Base-by-base conservation (phyloP, 1,284 basidiomycete species). In the Boletus smithii region DNA sequence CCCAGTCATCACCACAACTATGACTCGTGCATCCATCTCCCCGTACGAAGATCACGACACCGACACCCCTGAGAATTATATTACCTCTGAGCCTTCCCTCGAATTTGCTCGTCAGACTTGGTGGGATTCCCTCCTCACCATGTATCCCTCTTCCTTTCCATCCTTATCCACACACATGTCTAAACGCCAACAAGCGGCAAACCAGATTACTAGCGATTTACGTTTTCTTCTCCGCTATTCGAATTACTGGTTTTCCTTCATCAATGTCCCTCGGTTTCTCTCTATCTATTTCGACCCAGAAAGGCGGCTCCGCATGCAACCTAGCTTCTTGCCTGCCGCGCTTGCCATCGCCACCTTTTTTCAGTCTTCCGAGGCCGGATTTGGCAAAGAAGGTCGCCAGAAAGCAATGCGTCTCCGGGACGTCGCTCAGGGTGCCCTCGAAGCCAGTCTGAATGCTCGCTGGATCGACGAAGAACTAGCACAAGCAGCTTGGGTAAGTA, bases 391-490 rank as follows among this genome's bases (percentile, higher is more conserved):
- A 27, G 81, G 83, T 5, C 67, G 81, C 45, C 69, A 71, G 34
- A 73, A 74, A 40, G 83, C 85, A 3, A 58, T 85, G 45, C 66
- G 71, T 48, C 72, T 88, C 44, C 68, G 80, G 44, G 79, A 87
- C 44, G 72, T 80, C 55, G 86, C 85, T 16, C 85, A 87, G 60
- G 70, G 76, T 40, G 77, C 81, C n/a, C 64, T 89, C 50, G 83
- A 89, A 47, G 81, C 81, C 17, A 87, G 84, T 57, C 65, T 85
- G 50, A 82, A 77, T 58, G 76, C 80, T 33, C 74, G 79, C 26
- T 83, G 83, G 79, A 72, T 89, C 18, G 83, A 89, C 54, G 80
- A 83, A 54, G 78, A 74, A 22, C 71, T 88, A 8, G 83, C 80
- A 14, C 80, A 88, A 63, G 82, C 84, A 27, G 82, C 83, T 50